A percentile compares a stretch with the other conserved stretches of the same genome.
Conservation (phyloP, 768 basidiomycete genomes). For the Naematelia aurantialba region DNA sequence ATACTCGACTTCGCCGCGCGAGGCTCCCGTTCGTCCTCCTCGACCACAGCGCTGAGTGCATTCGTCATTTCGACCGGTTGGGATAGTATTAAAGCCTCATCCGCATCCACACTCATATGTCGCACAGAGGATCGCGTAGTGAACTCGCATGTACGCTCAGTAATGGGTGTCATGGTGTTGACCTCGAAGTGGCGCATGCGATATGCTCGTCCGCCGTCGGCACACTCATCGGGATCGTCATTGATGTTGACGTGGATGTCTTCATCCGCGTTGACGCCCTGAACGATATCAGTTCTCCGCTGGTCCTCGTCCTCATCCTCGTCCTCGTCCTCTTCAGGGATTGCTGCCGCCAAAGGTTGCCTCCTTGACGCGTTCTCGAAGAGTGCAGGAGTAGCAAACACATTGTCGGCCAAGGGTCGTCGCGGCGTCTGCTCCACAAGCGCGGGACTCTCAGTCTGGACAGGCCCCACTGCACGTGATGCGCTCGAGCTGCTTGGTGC, state of each 20-base stretch:
- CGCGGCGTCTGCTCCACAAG: background rate
- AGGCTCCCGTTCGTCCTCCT: conserved; percentile 43
- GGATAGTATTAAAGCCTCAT: conserved; percentile 23
- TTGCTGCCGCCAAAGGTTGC: conserved; percentile 9
- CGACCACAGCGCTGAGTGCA: conserved; percentile 39
- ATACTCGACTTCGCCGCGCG: conserved; percentile 5
- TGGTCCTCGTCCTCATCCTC: conserved; percentile 15
- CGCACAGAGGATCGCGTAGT: conserved; percentile 52
- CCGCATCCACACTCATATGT: conserved; percentile 26
- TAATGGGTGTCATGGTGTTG: conserved; percentile 83
- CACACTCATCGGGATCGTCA: conserved; percentile 32
- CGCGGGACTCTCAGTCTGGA: conserved; percentile 14
- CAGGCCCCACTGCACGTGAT: conserved; percentile 27
- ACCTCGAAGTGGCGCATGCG: conserved; percentile 61
- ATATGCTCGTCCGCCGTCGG: conserved; percentile 49
- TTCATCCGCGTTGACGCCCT: conserved; percentile 18
- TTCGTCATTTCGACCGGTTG: conserved; percentile 13
- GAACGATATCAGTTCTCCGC: conserved; percentile 10
- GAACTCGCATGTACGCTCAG: conserved; percentile 87
- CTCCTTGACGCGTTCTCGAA: background rate
- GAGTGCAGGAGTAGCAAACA: conserved; percentile 35
- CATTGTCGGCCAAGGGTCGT: conserved; percentile 9
- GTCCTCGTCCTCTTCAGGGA: conserved; percentile 25
- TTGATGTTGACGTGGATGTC: conserved; percentile 30
- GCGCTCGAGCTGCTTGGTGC: conserved; percentile 19